Evolutionary conservation across 495 filamentous ascomycete species (phyloP).

Genomic region (Aspergillus campestris): DNA sequence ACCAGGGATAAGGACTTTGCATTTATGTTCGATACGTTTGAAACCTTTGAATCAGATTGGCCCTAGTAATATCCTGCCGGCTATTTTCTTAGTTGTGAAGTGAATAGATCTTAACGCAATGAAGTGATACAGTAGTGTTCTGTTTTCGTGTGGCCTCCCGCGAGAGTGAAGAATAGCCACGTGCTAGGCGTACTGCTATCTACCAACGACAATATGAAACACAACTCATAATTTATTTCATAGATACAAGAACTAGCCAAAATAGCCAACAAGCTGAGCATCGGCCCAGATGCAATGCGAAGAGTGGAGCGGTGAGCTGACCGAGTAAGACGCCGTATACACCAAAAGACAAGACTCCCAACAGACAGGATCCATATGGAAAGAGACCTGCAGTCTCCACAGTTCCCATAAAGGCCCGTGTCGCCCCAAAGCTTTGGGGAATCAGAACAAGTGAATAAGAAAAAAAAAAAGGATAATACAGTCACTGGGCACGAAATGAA

Average conservation of each 20-base stretch:
- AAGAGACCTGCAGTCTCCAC: no score
- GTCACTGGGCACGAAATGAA: conserved; percentile 7
- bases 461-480: conserved; percentile 10
- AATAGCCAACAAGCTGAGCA: not conserved
- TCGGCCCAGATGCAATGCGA: conserved; percentile 20
- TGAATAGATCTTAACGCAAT: no score
- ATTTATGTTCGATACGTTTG: not conserved
- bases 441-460: conserved; percentile 2
- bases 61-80: no score
- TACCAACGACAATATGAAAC: no score
- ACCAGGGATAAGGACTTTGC: conserved; percentile 5
- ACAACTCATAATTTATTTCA: no score
- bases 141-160: no score
- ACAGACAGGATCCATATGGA: not conserved
- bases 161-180: no score
- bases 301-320: conserved; percentile 26
- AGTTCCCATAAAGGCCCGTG: no score
- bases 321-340: conserved; percentile 23
- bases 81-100: no score
- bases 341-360: conserved; percentile 10
- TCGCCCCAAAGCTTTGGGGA: not conserved
- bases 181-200: no score
- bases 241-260: not conserved
- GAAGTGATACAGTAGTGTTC: no score
- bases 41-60: no score